Percentiles rank a stretch among this genome's conserved stretches.
Conservation (phyloP, 176 grass and related monocot species). For the Dactylis glomerata region DNA sequence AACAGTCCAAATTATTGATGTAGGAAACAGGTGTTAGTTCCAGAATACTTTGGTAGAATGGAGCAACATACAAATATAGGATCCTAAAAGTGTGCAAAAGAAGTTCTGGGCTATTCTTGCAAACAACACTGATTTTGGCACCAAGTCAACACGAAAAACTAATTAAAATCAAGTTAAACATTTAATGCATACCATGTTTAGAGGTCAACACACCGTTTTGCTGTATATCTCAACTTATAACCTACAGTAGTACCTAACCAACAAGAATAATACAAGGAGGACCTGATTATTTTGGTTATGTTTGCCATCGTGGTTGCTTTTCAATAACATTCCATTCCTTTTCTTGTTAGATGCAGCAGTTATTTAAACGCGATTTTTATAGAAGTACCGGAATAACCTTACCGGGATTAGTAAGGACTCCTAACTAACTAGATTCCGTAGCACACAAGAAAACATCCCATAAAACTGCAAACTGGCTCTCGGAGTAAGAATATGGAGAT, state of each 20-base stretch:
- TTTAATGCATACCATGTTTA: neutral
- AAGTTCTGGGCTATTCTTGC: neutral
- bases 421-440: neutral
- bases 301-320: neutral
- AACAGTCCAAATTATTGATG: neutral
- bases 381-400: neutral
- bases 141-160: neutral
- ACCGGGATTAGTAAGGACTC: neutral
- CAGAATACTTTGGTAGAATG: neutral
- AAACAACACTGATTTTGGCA: neutral
- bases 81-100: neutral
- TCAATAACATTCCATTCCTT: neutral
- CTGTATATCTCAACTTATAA: neutral
- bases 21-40: neutral
- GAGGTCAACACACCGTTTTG: neutral
- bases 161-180: neutral
- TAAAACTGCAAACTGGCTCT: neutral
- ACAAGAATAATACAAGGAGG: neutral
- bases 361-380: neutral
- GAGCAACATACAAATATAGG: neutral
- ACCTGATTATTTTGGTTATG: neutral
- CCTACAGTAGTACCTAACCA: neutral
- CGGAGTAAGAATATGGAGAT: neutral
- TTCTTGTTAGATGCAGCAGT: neutral
- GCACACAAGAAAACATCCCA: neutral